These are phyloP conservation scores for Pythium aquatile DNA, from an alignment of 352 stramenopile genomes.

Conservation along the genomic window DNA sequence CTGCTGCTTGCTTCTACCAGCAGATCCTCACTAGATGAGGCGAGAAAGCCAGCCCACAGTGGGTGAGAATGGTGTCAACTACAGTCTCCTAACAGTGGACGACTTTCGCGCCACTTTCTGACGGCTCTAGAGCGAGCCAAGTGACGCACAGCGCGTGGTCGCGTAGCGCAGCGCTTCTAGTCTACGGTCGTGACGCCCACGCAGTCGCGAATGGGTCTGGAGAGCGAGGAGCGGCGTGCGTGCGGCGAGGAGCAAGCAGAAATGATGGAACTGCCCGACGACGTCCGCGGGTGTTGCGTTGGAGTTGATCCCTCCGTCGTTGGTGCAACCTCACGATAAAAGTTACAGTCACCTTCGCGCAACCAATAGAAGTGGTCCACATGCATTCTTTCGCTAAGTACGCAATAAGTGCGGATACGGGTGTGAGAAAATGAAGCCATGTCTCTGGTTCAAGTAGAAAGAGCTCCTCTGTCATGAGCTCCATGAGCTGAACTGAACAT, in stretches of 20 bases:
- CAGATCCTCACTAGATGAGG: neutral
- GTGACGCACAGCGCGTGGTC: neutral
- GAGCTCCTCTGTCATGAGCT: neutral
- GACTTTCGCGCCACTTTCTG: neutral
- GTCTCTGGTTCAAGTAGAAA: neutral
- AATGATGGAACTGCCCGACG: constrained; percentile 16
- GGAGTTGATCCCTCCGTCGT: constrained; percentile 4
- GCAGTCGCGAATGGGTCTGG: neutral
- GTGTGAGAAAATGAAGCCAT: constrained; percentile 3
- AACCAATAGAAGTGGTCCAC: constrained; percentile 12
- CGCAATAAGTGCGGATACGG: constrained; percentile 8
- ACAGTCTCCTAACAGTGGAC: neutral
- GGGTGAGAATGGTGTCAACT: constrained; percentile 1
- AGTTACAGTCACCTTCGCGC: constrained; percentile 14
- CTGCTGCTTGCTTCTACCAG: constrained; percentile 2
- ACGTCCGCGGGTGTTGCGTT: neutral
- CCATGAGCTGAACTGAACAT: neutral
- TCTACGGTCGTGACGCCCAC: neutral
- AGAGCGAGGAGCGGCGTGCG: constrained; percentile 8
- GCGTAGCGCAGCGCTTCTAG: constrained; percentile 14
- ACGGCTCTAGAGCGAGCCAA: constrained; percentile 16
- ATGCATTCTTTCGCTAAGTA: neutral
- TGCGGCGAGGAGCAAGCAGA: constrained; percentile 18
- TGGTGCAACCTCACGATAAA: constrained; percentile 12
- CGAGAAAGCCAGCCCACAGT: neutral